Conservation (phyloP, 208 protist genomes). For the Crithidia sp. region DNA sequence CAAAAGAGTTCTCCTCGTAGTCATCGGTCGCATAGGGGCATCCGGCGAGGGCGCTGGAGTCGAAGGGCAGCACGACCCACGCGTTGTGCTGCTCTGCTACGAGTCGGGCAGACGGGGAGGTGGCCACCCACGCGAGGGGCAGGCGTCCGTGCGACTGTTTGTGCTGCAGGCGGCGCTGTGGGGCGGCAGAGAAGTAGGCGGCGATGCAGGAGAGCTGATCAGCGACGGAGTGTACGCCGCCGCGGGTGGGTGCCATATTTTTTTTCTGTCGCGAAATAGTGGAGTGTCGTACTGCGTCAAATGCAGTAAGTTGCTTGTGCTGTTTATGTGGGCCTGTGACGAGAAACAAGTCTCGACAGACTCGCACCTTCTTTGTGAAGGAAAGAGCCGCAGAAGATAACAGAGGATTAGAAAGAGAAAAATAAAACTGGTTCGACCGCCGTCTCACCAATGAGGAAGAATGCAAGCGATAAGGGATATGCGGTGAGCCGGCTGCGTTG, state of each 20-base stretch:
- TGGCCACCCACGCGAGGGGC: constrained; percentile 47
- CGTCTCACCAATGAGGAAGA: too few species aligned
- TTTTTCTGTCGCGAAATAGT: background rate
- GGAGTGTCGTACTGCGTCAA: too few species aligned
- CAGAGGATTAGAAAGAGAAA: too few species aligned
- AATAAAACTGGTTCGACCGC: too few species aligned
- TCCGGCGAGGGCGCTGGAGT: constrained; percentile 6
- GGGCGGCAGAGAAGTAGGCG: constrained; percentile 18
- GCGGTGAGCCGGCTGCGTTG: too few species aligned
- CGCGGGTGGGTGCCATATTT: background rate
- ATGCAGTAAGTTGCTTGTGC: too few species aligned
- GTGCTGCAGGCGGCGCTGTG: constrained; percentile 21
- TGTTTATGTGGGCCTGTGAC: too few species aligned
- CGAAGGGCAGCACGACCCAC: constrained; percentile 42
- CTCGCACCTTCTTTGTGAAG: too few species aligned
- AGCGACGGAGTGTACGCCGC: background rate
- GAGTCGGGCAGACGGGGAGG: constrained; percentile 43
- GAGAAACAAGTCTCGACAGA: too few species aligned
- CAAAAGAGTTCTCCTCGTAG: constrained; percentile 19
- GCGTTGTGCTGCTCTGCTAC: constrained; percentile 45
- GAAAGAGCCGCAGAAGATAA: too few species aligned
- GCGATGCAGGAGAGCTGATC: constrained; percentile 27
- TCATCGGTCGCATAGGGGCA: background rate
- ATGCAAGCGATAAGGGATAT: too few species aligned
- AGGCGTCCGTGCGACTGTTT: constrained; percentile 30